A percentile compares a stretch with the other conserved stretches of the same genome.
These are phyloP conservation scores for Auricularia sp. DNA, from an alignment of 768 basidiomycete genomes.

Conservation along the genomic window DNA sequence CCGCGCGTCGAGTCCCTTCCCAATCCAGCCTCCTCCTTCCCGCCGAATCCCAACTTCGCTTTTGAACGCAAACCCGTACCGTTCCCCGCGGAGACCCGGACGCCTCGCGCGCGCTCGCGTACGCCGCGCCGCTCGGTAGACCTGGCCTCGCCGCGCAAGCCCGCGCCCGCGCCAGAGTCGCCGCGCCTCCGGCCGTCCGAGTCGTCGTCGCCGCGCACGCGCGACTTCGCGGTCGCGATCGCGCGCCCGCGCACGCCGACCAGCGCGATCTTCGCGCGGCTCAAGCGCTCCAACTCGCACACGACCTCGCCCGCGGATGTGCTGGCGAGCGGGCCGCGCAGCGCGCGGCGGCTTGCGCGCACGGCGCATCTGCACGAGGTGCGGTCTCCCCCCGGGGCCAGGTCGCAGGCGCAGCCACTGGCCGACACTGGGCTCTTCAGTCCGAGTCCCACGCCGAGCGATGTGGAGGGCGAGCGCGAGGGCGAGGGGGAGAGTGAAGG, in stretches of 20 bases:
- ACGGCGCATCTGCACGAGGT: slow-evolving; percentile 12
- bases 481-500: no score
- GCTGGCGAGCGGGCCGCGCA: background rate
- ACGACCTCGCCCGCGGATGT: background rate
- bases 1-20: background rate
- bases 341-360: slow-evolving; percentile 6
- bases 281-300: background rate
- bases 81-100: background rate
- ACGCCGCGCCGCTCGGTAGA: no score
- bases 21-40: background rate
- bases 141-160: no score
- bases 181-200: background rate
- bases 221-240: background rate
- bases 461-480: no score
- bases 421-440: no score
- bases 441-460: no score
- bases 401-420: no score
- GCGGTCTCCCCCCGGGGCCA: background rate
- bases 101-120: no score
- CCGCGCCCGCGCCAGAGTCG: background rate
- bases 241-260: background rate
- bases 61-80: background rate
- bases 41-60: background rate
- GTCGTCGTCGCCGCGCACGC: background rate
- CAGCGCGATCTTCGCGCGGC: background rate